Conservation (phyloP, 2,329 filamentous ascomycete species). For the Chaetomiaceae sp. region DNA sequence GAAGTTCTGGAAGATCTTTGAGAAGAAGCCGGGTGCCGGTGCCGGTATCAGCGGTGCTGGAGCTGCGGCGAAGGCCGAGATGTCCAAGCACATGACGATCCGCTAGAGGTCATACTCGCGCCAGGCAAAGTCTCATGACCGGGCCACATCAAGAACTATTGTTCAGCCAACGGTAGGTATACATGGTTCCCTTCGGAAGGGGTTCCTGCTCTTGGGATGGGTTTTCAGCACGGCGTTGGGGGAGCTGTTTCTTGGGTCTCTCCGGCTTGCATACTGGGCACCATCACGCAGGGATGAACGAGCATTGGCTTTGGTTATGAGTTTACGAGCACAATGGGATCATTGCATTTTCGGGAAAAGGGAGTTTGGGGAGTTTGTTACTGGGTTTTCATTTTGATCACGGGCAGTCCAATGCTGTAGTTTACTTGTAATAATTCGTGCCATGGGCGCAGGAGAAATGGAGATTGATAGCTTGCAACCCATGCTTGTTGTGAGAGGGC, state of each 20-base stretch:
- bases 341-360: constrained; percentile 1
- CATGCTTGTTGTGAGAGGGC: too few relatives aligned
- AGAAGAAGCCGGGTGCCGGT: constrained; percentile 83
- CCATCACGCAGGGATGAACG: constrained; percentile 22
- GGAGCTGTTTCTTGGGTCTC: constrained; percentile 25
- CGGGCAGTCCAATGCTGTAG: constrained; percentile 10
- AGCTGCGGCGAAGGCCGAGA: constrained; percentile 71
- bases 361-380: constrained; percentile 1
- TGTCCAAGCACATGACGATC: constrained; percentile 94
- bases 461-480: too few relatives aligned
- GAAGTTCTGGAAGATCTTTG: constrained; percentile 99
- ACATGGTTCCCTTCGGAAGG: constrained; percentile 35
- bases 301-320: constrained; percentile 24
- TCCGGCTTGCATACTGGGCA: constrained; percentile 15
- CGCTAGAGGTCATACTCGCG: constrained; percentile 47
- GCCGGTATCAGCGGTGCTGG: constrained; percentile 61
- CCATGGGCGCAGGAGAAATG: not conserved
- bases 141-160: constrained; percentile 19
- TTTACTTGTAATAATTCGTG: constrained; percentile 18
- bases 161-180: constrained; percentile 43
- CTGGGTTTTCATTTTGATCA: constrained; percentile 4
- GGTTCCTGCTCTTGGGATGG: constrained; percentile 35
- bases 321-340: constrained; percentile 12
- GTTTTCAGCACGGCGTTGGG: constrained; percentile 50
- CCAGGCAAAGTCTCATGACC: constrained; percentile 6